Evolutionary conservation across 2,329 filamentous ascomycete species (phyloP).

Genomic region (Arthrobotrys conoides): DNA sequence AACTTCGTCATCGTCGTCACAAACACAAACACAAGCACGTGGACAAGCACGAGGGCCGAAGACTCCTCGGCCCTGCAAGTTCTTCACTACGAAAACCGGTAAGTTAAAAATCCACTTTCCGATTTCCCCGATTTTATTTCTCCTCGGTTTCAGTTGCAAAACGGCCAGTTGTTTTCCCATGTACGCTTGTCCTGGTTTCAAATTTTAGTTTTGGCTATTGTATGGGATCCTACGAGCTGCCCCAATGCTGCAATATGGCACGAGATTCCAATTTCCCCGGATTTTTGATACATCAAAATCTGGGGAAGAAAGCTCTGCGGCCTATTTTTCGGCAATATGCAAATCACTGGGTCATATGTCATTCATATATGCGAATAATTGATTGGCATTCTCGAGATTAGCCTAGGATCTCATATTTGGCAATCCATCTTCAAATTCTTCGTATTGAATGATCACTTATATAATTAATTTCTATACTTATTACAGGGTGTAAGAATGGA

Average conservation of each 20-base stretch:
- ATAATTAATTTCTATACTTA: not conserved
- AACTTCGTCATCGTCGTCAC: constrained; percentile 40
- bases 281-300: constrained; percentile 21
- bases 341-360: constrained; percentile 35
- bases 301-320: constrained; percentile 42
- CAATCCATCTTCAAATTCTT: constrained; percentile 19
- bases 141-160: constrained; percentile 2
- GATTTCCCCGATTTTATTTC: constrained; percentile 45
- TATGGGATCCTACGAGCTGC: not conserved
- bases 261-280: constrained; percentile 43
- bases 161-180: constrained; percentile 5
- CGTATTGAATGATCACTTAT: not conserved
- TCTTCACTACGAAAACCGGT: constrained; percentile 56
- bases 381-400: constrained; percentile 36
- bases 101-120: constrained; percentile 48
- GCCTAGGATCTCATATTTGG: constrained; percentile 52
- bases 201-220: constrained; percentile 42
- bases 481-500: constrained; percentile 52
- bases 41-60: constrained; percentile 41
- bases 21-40: constrained; percentile 45
- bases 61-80: constrained; percentile 46
- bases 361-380: constrained; percentile 20
- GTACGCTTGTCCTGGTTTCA: constrained; percentile 19
- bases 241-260: constrained; percentile 34
- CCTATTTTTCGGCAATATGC: constrained; percentile 55